phyloP scores from a whole-genome alignment of 371 early-diverging fungal genomes.

The Rhizoclosmatium hyalinum region DNA sequence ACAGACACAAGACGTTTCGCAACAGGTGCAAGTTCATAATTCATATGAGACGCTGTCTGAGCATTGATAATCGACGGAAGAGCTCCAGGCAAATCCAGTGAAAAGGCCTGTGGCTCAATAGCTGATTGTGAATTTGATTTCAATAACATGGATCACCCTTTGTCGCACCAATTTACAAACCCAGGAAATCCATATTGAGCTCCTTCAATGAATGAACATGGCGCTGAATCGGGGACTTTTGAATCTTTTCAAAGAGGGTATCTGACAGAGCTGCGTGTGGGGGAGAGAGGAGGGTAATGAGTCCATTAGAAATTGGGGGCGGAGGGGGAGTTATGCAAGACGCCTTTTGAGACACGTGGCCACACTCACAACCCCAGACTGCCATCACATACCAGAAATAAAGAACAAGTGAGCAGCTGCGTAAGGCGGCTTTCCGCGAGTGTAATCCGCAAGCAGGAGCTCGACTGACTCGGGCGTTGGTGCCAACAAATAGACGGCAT shows the following conservation, averaged over 20 bases:
- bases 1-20: slow-evolving; percentile 65
- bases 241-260: slow-evolving; percentile 46
- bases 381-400: slow-evolving; percentile 38
- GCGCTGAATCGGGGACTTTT: slow-evolving; percentile 37
- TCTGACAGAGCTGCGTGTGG: slow-evolving; percentile 44
- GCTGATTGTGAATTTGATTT: slow-evolving; percentile 52
- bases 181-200: slow-evolving; percentile 57
- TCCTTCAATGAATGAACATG: slow-evolving; percentile 47
- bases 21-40: slow-evolving; percentile 68
- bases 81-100: slow-evolving; percentile 73
- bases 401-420: slow-evolving; percentile 51
- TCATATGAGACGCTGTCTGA: slow-evolving; percentile 48
- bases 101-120: slow-evolving; percentile 77
- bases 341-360: no score
- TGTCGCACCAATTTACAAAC: slow-evolving; percentile 24
- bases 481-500: slow-evolving; percentile 90
- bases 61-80: slow-evolving; percentile 70
- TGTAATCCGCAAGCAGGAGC: slow-evolving; percentile 83
- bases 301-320: no score
- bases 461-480: slow-evolving; percentile 79
- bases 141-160: no score
- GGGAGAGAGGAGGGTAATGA: no score
- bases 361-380: not conserved
- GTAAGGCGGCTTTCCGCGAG: slow-evolving; percentile 48
- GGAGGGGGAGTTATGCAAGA: no score